Base-by-base conservation (phyloP, 352 stramenopile genomes). In the Globisporangium parvum region DNA sequence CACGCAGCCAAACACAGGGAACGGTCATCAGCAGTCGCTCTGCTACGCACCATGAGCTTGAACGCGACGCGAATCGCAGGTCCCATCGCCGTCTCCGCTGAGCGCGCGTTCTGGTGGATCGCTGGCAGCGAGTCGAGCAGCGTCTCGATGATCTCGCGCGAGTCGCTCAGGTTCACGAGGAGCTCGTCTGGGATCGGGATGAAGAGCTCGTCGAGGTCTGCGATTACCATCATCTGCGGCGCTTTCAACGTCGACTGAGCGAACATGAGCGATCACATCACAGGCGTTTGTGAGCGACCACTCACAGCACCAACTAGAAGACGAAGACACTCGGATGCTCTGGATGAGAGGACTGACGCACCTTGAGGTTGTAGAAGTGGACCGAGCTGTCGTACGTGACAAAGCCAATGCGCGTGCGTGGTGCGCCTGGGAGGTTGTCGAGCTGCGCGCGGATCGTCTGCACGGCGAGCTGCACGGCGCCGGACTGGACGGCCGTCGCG, bases 121-220 rank as follows among this genome's bases (percentile, higher is more conserved):
- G 73, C 40, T 54, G 96, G 96, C 5, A 99, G 77, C 45, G 81
- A 91, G 58, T 99, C 95, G 39, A 99, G 81, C 60, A 99, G 91
- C 44, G 79, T 72, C 42, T 99, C 96, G 18, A 99, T 77, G 12
- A 98, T 76, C 12, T 93, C 76, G 39, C 96, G 81, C 41, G 83
- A 97, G 63, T 99, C 84, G 39, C 84, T 89, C 51, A 99, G 69
- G 73, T 99, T 99, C 12, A 99, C 96, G 44, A 99, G 80, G 47
- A 99, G 73, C 71, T 99, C 95, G 63, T 99, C 97, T 14, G 85
- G 85, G 46, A 95, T 93, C n/a, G 85, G 85, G 52, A 93, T 93
- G 69, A 95, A 95, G 1, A 93, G 75, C 45, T 95, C 85, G 37
- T 95, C 85, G 23, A 95, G 63, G 57, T 95, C 85, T 28, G 85